phyloP scores from a whole-genome alignment of 441 rosid species.

The Populus hybrid region DNA sequence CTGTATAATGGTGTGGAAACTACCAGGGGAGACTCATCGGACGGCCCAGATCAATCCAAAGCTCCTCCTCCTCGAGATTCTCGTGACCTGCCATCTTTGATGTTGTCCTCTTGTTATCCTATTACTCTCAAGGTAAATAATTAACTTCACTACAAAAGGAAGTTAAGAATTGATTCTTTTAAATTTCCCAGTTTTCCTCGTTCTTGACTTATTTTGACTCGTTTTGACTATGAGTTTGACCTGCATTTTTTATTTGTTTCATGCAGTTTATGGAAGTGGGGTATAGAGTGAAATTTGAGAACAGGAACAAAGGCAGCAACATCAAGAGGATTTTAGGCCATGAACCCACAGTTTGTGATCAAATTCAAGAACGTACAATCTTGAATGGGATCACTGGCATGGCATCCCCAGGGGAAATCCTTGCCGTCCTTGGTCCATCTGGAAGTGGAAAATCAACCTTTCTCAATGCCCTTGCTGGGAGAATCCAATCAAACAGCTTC shows the following conservation, averaged over 20 bases:
- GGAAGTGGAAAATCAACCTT: conserved; percentile 92
- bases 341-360: conserved; percentile 23
- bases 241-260: background rate
- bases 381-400: conserved; percentile 73
- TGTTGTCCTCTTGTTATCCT: conserved; percentile 52
- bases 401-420: conserved; percentile 83
- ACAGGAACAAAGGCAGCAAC: conserved; percentile 19
- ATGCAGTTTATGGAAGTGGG: conserved; percentile 73
- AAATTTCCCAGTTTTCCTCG: too few species aligned
- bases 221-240: conserved; percentile 26
- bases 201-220: background rate
- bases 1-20: conserved; percentile 31
- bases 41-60: conserved; percentile 34
- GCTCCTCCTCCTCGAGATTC: conserved; percentile 34
- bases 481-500: conserved; percentile 52
- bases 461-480: conserved; percentile 69
- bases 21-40: conserved; percentile 26
- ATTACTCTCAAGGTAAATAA: conserved; percentile 64
- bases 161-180: background rate
- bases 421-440: conserved; percentile 90
- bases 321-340: conserved; percentile 36
- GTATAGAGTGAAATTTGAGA: conserved; percentile 49
- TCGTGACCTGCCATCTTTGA: conserved; percentile 42
- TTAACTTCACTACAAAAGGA: background rate
- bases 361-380: conserved; percentile 49